A percentile compares a stretch with the other conserved stretches of the same genome.
phyloP scores from a whole-genome alignment of 2,329 filamentous ascomycete genomes.

The Fusarium falciforme region DNA sequence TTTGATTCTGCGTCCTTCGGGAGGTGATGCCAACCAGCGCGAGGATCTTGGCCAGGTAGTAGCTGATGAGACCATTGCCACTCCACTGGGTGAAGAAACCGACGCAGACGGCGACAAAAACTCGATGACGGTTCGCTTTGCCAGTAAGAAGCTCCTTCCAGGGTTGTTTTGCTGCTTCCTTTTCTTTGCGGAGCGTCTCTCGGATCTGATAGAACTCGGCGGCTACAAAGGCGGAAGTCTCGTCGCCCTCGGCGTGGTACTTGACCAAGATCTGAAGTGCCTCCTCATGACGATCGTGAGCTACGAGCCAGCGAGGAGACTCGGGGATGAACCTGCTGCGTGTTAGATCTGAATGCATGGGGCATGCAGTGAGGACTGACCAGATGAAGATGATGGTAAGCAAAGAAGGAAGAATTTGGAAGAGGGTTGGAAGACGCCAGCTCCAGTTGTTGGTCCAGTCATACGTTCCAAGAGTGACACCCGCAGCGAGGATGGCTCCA shows the following conservation, averaged over 20 bases:
- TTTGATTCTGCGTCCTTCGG: constrained; percentile 45
- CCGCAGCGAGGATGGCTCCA: constrained; percentile 13
- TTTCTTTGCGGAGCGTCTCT: constrained; percentile 14
- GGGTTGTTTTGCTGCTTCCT: constrained; percentile 6
- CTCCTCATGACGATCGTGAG: constrained; percentile 22
- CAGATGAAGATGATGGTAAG: neutral
- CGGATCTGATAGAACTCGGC: constrained; percentile 20
- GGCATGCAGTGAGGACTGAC: neutral
- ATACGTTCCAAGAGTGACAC: constrained; percentile 53
- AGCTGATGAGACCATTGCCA: constrained; percentile 46
- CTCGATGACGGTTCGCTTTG: constrained; percentile 40
- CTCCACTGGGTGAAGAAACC: constrained; percentile 44
- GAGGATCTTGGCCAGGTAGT: constrained; percentile 52
- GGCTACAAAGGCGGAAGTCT: neutral
- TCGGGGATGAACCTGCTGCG: constrained; percentile 8
- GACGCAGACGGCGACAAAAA: constrained; percentile 40
- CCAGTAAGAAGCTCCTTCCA: constrained; percentile 36
- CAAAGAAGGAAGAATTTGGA: constrained; percentile 51
- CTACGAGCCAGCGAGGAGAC: constrained; percentile 23
- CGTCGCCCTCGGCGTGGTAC: constrained; percentile 18
- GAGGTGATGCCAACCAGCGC: constrained; percentile 50
- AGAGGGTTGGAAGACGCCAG: constrained; percentile 60
- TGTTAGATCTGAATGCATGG: neutral
- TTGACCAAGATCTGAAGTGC: constrained; percentile 10
- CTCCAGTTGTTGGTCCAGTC: constrained; percentile 53